These are phyloP conservation scores for Cordyceps militaris DNA, from an alignment of 2,329 filamentous ascomycete genomes.

Conservation along the genomic window DNA sequence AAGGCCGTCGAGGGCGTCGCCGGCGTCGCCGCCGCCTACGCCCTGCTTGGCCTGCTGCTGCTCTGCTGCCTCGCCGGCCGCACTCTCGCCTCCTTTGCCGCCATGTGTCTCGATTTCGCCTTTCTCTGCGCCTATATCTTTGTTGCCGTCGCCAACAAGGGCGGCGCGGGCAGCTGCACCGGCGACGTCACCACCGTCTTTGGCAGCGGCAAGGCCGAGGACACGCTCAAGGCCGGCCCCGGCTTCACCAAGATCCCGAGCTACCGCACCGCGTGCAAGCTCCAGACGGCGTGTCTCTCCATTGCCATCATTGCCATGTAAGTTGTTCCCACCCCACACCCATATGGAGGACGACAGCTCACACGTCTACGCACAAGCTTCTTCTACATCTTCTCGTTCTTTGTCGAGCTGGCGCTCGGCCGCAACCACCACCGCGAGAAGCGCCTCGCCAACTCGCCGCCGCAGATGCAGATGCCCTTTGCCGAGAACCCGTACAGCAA, in stretches of 20 bases:
- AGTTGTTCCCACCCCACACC: conserved; percentile 19
- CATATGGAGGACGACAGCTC: background rate
- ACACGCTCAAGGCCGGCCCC: conserved; percentile 39
- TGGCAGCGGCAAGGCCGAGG: conserved; percentile 53
- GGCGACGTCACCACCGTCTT: conserved; percentile 58
- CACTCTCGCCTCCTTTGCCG: conserved; percentile 63
- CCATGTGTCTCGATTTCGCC: conserved; percentile 66
- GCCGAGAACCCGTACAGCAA: conserved; percentile 25
- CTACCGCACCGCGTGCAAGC: conserved; percentile 53
- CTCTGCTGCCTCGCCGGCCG: conserved; percentile 75
- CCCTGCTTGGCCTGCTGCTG: conserved; percentile 61
- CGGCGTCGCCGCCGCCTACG: conserved; percentile 68
- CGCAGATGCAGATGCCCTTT: conserved; percentile 10
- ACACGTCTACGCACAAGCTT: conserved; percentile 38
- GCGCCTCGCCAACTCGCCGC: conserved; percentile 49
- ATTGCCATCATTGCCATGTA: conserved; percentile 73
- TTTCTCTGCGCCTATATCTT: conserved; percentile 77
- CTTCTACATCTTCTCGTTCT: conserved; percentile 68
- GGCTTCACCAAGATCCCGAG: conserved; percentile 43
- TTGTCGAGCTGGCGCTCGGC: conserved; percentile 60
- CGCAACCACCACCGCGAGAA: conserved; percentile 69
- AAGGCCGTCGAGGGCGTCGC: conserved; percentile 74
- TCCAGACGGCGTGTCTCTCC: conserved; percentile 72
- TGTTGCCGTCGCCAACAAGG: conserved; percentile 66
- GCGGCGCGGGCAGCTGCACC: conserved; percentile 60